phyloP scores from a whole-genome alignment of 2,329 filamentous ascomycete species.

The Fusarium longipes region DNA sequence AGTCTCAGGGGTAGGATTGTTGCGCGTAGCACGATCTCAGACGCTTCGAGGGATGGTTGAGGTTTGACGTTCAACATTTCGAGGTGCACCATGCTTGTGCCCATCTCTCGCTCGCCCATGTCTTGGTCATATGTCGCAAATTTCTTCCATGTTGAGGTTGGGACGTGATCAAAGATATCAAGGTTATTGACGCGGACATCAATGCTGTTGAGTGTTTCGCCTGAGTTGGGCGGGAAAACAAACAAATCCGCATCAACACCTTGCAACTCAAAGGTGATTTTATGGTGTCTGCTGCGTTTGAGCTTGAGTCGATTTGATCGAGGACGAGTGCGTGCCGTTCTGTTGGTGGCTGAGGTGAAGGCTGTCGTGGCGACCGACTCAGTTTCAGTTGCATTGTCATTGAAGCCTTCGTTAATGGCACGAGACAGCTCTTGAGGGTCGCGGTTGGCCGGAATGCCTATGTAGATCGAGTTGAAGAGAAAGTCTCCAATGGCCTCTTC shows the following conservation, averaged over 20 bases:
- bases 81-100: conserved; percentile 88
- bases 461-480: conserved; percentile 98
- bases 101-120: conserved; percentile 85
- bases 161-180: conserved; percentile 93
- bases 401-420: conserved; percentile 88
- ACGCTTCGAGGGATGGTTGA: conserved; percentile 82
- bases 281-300: conserved; percentile 87
- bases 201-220: conserved; percentile 87
- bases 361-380: conserved; percentile 87
- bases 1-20: conserved; percentile 85
- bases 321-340: conserved; percentile 56
- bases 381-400: conserved; percentile 88
- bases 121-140: conserved; percentile 95
- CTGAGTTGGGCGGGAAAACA: conserved; percentile 78
- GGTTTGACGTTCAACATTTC: conserved; percentile 91
- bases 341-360: conserved; percentile 67
- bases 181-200: conserved; percentile 85
- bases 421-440: conserved; percentile 84
- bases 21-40: conserved; percentile 86
- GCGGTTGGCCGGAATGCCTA: conserved; percentile 86
- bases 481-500: conserved; percentile 93
- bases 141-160: conserved; percentile 97
- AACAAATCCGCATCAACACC: conserved; percentile 86
- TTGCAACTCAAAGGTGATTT: conserved; percentile 93
- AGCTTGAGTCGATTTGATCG: conserved; percentile 76